Percentiles rank a stretch among this genome's conserved stretches.
Evolutionary conservation across 129 eudicot species (phyloP).

Genomic region (Oenanthe sinensis): DNA sequence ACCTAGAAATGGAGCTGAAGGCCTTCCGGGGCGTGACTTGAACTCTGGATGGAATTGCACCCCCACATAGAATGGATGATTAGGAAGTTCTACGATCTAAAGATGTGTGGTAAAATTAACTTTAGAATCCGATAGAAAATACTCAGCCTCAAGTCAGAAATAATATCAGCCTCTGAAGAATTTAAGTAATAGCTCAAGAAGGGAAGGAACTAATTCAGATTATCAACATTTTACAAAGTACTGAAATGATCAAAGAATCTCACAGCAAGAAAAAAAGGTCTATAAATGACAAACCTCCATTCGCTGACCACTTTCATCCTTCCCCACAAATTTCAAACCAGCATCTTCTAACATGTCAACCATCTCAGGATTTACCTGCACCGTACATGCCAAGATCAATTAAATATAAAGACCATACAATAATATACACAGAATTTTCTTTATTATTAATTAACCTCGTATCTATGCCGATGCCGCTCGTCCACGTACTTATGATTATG

Average conservation of each 20-base stretch:
- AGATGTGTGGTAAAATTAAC: neutral
- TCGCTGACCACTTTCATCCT: slow-evolving; percentile 87
- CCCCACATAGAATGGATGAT: slow-evolving; percentile 86
- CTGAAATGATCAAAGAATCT: neutral
- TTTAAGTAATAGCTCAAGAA: neutral
- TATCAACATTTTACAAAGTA: neutral
- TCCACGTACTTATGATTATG: neutral
- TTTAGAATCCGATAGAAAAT: neutral
- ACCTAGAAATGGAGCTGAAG: slow-evolving; percentile 89
- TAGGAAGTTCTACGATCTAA: slow-evolving; percentile 73
- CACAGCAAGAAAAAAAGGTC: neutral
- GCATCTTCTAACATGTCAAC: slow-evolving; percentile 59
- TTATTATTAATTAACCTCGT: slow-evolving; percentile 5
- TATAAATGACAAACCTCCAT: slow-evolving; percentile 68
- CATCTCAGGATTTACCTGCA: slow-evolving; percentile 84
- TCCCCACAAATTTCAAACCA: slow-evolving; percentile 83
- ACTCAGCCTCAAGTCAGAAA: neutral
- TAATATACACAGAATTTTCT: neutral
- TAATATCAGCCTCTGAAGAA: neutral
- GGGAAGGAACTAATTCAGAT: neutral
- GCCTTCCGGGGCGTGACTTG: slow-evolving; percentile 94
- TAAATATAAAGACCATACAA: neutral
- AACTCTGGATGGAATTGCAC: slow-evolving; percentile 97
- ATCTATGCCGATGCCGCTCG: slow-evolving; percentile 15
- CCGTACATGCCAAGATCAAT: neutral